Evolutionary conservation across 768 basidiomycete species (phyloP).

Genomic region (Russula sp.): DNA sequence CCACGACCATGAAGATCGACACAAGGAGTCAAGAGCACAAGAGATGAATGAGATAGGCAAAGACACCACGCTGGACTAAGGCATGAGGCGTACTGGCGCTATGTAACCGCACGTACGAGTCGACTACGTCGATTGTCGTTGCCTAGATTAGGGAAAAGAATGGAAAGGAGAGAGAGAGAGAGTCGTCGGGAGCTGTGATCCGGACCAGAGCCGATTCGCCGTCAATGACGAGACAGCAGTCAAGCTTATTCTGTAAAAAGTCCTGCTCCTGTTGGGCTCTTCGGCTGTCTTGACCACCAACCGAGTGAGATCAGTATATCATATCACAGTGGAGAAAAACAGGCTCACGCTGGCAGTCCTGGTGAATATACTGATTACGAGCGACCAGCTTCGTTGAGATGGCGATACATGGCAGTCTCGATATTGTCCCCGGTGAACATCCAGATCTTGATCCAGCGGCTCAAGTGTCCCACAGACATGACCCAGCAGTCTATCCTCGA

Average conservation of each 20-base stretch:
- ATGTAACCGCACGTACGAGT: too few species aligned
- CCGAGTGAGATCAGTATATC: constrained; percentile 4
- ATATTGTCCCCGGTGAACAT: constrained; percentile 99
- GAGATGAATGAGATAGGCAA: too few species aligned
- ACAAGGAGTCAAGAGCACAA: too few species aligned
- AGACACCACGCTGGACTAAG: too few species aligned
- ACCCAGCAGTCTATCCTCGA: constrained; percentile 97
- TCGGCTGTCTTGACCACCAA: constrained; percentile 73
- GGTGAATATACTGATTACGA: constrained; percentile 95
- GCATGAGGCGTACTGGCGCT: too few species aligned
- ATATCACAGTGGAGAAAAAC: not conserved
- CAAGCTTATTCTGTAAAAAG: constrained; percentile 88
- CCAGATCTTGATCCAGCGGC: constrained; percentile 92
- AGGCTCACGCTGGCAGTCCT: constrained; percentile 78
- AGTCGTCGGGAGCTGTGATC: too few species aligned
- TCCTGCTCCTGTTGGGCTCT: constrained; percentile 81
- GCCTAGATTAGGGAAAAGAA: too few species aligned
- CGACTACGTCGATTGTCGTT: too few species aligned
- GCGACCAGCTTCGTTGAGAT: constrained; percentile 95
- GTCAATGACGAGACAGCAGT: constrained; percentile 97
- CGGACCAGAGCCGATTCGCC: constrained; percentile 88
- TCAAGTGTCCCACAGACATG: constrained; percentile 93
- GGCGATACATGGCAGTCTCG: constrained; percentile 96
- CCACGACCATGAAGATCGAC: too few species aligned
- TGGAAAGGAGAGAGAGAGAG: too few species aligned